Percentiles rank a stretch among this genome's conserved stretches.
Evolutionary conservation across 352 stramenopile species (phyloP).

Genomic region (Saprolegnia parasitica): DNA sequence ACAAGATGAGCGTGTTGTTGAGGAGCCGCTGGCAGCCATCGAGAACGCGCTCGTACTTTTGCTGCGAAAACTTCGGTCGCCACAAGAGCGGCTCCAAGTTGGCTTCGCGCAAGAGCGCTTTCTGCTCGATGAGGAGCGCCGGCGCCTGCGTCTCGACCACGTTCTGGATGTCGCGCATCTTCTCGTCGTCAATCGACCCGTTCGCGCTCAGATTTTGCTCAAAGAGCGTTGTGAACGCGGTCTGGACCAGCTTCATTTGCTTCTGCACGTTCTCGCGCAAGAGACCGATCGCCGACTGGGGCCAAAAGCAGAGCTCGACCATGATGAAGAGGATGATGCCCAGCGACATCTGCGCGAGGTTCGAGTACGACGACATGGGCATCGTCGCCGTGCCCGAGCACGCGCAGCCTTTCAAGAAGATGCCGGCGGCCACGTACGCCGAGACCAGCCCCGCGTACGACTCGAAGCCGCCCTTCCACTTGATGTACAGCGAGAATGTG

Average conservation of each 20-base stretch:
- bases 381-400: conserved; percentile 35
- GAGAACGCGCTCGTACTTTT: conserved; percentile 70
- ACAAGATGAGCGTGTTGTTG: conserved; percentile 80
- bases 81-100: conserved; percentile 62
- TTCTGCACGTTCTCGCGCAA: conserved; percentile 72
- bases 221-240: conserved; percentile 62
- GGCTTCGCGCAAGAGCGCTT: conserved; percentile 55
- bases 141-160: conserved; percentile 60
- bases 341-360: conserved; percentile 68
- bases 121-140: conserved; percentile 50
- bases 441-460: conserved; percentile 70
- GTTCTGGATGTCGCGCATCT: conserved; percentile 49
- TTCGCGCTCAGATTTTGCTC: conserved; percentile 50
- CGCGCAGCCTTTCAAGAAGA: conserved; percentile 58
- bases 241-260: conserved; percentile 56
- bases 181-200: conserved; percentile 7
- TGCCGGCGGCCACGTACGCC: conserved; percentile 57
- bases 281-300: conserved; percentile 58
- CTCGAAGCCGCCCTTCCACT: conserved; percentile 59
- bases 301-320: conserved; percentile 58
- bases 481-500: conserved; percentile 66
- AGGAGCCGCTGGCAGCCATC: conserved; percentile 56
- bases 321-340: conserved; percentile 76
- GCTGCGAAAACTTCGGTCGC: conserved; percentile 58
- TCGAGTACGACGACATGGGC: conserved; percentile 67